phyloP scores from a whole-genome alignment of 768 basidiomycete genomes.

The Boletus sensibilis region DNA sequence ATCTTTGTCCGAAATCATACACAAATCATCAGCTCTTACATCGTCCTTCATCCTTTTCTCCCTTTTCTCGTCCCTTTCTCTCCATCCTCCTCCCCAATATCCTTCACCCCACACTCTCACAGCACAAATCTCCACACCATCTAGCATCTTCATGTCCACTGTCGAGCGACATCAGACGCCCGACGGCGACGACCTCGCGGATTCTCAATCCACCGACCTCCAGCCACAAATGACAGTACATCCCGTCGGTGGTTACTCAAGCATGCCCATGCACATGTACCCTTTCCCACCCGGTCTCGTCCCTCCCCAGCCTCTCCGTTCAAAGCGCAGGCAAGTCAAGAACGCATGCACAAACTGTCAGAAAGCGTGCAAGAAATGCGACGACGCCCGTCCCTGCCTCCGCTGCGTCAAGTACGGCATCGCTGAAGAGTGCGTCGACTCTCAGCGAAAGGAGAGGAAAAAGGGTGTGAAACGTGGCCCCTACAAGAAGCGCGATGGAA shows the following conservation, averaged over 20 bases:
- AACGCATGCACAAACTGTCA: constrained; percentile 90
- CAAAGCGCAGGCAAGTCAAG: constrained; percentile 87
- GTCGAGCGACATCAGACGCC: constrained; percentile 41
- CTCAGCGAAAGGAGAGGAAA: constrained; percentile 89
- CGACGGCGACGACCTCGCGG: constrained; percentile 40
- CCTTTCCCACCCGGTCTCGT: constrained; percentile 54
- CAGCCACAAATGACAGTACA: constrained; percentile 53
- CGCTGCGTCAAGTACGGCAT: constrained; percentile 91
- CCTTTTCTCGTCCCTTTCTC: constrained; percentile 2
- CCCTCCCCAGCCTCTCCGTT: constrained; percentile 51
- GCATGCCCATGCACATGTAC: constrained; percentile 69
- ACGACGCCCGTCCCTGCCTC: constrained; percentile 88
- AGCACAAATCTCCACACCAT: constrained; percentile 22
- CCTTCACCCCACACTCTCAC: constrained; percentile 31
- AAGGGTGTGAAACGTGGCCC: constrained; percentile 85
- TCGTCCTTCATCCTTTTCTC: constrained; percentile 18
- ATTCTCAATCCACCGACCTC: constrained; percentile 34
- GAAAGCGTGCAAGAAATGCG: constrained; percentile 90
- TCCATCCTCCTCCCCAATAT: constrained; percentile 6
- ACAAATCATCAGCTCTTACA: constrained; percentile 29
- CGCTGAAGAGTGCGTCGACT: constrained; percentile 84
- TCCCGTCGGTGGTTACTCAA: constrained; percentile 47
- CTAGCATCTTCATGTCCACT: constrained; percentile 34
- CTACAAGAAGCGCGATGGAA: constrained; percentile 95
- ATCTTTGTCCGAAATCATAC: constrained; percentile 35